phyloP scores from a whole-genome alignment of 352 stramenopile species.

The Hyaloperonospora brassicae region DNA sequence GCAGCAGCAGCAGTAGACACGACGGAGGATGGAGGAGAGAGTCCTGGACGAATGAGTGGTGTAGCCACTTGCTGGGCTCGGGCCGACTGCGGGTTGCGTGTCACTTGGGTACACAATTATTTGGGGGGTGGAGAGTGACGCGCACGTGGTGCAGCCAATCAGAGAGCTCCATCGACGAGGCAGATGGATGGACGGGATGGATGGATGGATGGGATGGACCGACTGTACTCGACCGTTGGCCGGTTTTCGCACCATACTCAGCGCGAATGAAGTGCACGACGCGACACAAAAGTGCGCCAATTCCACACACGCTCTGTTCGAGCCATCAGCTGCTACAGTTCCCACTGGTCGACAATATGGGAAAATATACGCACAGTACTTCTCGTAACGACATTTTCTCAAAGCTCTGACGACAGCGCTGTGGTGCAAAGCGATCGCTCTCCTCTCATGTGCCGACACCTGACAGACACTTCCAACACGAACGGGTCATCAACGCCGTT shows the following conservation, averaged over 20 bases:
- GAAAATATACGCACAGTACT: constrained; percentile 46
- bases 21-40: no score
- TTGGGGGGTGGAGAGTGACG: no score
- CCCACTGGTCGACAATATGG: constrained; percentile 45
- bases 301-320: constrained; percentile 35
- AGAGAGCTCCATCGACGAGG: no score
- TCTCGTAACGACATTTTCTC: constrained; percentile 51
- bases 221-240: no score
- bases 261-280: constrained; percentile 1
- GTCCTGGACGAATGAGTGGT: constrained; percentile 10
- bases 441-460: constrained; percentile 13
- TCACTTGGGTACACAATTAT: constrained; percentile 15
- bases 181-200: no score
- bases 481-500: constrained; percentile 32
- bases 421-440: constrained; percentile 23
- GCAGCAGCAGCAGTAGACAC: neutral
- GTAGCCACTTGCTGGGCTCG: no score
- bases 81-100: neutral
- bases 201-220: no score
- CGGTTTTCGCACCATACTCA: constrained; percentile 2
- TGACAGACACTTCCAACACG: constrained; percentile 45
- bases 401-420: constrained; percentile 37
- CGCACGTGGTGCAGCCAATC: constrained; percentile 15
- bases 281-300: constrained; percentile 19
- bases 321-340: no score